Evolutionary conservation across 768 basidiomycete genomes (phyloP).

Genomic region (Crassisporium funariophilum): DNA sequence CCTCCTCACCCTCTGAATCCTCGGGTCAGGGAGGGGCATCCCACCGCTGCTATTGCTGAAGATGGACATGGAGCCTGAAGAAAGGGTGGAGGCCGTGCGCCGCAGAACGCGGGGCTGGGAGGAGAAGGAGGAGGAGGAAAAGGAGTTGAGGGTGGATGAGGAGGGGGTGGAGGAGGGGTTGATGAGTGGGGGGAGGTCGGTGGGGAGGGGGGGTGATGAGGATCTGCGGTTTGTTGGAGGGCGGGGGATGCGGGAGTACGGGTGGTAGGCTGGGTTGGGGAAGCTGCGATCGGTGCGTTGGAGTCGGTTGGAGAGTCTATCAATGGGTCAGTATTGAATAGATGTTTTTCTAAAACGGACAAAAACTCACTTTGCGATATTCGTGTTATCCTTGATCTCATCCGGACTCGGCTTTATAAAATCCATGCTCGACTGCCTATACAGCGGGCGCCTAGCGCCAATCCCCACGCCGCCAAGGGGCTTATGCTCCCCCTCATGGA

Average conservation of each 20-base stretch:
- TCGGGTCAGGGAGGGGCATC: slow-evolving; percentile 43
- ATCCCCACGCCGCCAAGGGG: slow-evolving; percentile 23
- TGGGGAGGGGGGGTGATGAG: slow-evolving; percentile 42
- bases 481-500: slow-evolving; percentile 29
- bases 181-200: slow-evolving; percentile 44
- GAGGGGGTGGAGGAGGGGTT: slow-evolving; percentile 50
- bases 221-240: slow-evolving; percentile 34
- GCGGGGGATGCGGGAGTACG: slow-evolving; percentile 53
- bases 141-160: slow-evolving; percentile 27
- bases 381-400: slow-evolving; percentile 51
- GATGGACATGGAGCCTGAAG: slow-evolving; percentile 46
- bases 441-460: slow-evolving; percentile 55
- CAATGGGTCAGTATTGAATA: too few species aligned
- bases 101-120: slow-evolving; percentile 42
- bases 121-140: slow-evolving; percentile 25
- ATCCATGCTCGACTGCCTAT: slow-evolving; percentile 87
- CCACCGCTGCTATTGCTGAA: slow-evolving; percentile 39
- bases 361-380: slow-evolving; percentile 60
- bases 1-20: slow-evolving; percentile 53
- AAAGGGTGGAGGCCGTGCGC: slow-evolving; percentile 49
- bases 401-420: slow-evolving; percentile 61
- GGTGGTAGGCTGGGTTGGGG: slow-evolving; percentile 53
- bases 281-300: slow-evolving; percentile 64
- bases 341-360: too few species aligned
- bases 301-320: slow-evolving; percentile 66